Percentiles rank a stretch among this genome's conserved stretches.
Conservation (phyloP, 768 basidiomycete genomes). For the Podaxis sp. region DNA sequence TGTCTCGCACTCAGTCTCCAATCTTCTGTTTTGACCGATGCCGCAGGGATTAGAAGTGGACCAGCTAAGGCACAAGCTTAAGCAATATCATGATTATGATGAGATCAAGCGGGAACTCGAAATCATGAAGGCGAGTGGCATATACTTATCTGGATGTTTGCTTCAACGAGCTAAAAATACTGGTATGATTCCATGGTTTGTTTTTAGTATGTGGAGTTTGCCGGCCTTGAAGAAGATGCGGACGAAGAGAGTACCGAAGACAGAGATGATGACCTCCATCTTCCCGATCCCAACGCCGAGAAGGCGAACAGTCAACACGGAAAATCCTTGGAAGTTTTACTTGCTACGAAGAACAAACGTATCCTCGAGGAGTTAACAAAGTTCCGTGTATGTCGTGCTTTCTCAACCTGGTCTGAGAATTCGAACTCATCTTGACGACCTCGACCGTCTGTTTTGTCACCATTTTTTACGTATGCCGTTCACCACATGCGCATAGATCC, state of each 20-base stretch:
- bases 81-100: conserved; percentile 84
- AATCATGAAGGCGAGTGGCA: conserved; percentile 84
- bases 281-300: conserved; percentile 89
- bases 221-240: conserved; percentile 82
- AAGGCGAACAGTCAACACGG: conserved; percentile 76
- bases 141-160: neutral
- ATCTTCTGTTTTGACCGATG: neutral
- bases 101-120: conserved; percentile 97
- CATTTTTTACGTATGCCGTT: neutral
- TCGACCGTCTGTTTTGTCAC: neutral
- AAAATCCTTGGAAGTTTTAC: conserved; percentile 84
- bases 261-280: conserved; percentile 52
- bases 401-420: neutral
- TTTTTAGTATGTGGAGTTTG: conserved; percentile 90
- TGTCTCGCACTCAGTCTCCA: neutral
- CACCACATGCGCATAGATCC: conserved; percentile 50
- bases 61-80: conserved; percentile 64
- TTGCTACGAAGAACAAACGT: conserved; percentile 92
- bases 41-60: conserved; percentile 65
- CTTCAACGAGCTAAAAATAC: neutral
- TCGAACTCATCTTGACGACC: neutral
- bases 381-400: conserved; percentile 60
- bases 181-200: neutral
- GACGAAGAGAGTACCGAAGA: conserved; percentile 51
- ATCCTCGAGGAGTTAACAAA: conserved; percentile 92